Evolutionary conservation across 2,329 filamentous ascomycete species (phyloP), one percentile per base, ranked within the genome.

Genomic region (Chaetomium globosum): DNA sequence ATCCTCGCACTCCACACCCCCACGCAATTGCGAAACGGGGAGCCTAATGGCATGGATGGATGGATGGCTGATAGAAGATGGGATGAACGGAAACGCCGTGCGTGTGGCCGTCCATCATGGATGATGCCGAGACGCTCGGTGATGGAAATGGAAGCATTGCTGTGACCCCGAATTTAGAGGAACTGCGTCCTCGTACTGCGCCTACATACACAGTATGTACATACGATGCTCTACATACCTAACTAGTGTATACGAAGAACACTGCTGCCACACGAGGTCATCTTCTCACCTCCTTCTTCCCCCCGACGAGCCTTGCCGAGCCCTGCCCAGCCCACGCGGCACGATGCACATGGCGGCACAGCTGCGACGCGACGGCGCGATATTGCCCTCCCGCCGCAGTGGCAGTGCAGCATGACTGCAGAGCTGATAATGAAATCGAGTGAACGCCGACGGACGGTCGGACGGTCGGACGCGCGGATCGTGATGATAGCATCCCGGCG

Each of bases 321-420:
- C 8, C 19, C 21, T n/a, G 10, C 31, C 10, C 16, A n/a, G 39
- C 39, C 28, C 43, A 26, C 12, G 36, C 28, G 30, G 21, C 26
- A n/a, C 13, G 64, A 49, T 55, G 64, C 59, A 48, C 64, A 65
- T 55, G 30, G 55, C 56, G 64, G 60, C 59, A 56, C 49, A 51
- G 60, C 30, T 60, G 52, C 63, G 28, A 46, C 54, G 26, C 53
- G 33, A 31, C 49, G 26, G 19, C 28, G 31, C 39, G 56, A 53
- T 30, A 59, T 54, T 36, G 39, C 53, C 16, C 26, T 33, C 31
- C 48, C 31, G 59, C 52, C 30, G 57, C 28, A 52, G 63, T 61
- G 64, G 64, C 64, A 57, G 64, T 66, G 64, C 64, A 63, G 36
- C 46, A 54, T 65, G 64, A 59, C 59, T n/a, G 49, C 54, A 51